Evolutionary conservation across 176 grass and related monocot species (phyloP).

Genomic region (Hyparrhenia diplandra): DNA sequence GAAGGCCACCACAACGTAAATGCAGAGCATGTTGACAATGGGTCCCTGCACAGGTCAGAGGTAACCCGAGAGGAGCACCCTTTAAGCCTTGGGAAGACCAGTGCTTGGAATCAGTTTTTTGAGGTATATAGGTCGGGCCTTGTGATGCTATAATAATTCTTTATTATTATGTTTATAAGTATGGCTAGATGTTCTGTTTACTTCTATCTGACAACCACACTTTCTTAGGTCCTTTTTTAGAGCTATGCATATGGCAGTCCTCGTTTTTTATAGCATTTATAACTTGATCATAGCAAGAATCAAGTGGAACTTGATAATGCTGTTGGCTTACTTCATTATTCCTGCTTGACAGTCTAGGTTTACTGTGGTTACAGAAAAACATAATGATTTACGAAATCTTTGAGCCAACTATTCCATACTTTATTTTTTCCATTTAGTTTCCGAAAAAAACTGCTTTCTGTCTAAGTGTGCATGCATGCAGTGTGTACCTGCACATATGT

Average conservation of each 20-base stretch:
- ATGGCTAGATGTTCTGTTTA: not conserved
- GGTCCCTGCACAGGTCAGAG: constrained; percentile 52
- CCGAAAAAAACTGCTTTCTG: not conserved
- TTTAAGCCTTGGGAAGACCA: constrained; percentile 75
- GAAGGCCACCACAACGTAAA: constrained; percentile 4
- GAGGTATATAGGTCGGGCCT: constrained; percentile 42
- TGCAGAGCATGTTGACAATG: constrained; percentile 26
- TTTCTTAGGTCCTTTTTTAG: not conserved
- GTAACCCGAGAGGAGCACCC: constrained; percentile 69
- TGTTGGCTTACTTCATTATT: not conserved
- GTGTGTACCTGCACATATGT: not conserved
- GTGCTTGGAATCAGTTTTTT: constrained; percentile 70
- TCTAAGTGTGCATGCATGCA: not conserved
- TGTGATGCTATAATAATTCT: not conserved
- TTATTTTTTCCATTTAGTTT: not conserved
- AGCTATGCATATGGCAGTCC: not conserved
- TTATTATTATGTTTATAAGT: not conserved
- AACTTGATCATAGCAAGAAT: not conserved
- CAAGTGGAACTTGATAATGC: not conserved
- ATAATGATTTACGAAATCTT: not conserved
- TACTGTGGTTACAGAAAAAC: not conserved
- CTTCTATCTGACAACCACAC: not conserved
- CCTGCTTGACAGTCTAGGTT: not conserved
- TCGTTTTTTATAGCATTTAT: not conserved
- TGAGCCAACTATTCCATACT: not conserved